Evolutionary conservation across 768 basidiomycete genomes (phyloP).

Genomic region (Naematelia encephala): DNA sequence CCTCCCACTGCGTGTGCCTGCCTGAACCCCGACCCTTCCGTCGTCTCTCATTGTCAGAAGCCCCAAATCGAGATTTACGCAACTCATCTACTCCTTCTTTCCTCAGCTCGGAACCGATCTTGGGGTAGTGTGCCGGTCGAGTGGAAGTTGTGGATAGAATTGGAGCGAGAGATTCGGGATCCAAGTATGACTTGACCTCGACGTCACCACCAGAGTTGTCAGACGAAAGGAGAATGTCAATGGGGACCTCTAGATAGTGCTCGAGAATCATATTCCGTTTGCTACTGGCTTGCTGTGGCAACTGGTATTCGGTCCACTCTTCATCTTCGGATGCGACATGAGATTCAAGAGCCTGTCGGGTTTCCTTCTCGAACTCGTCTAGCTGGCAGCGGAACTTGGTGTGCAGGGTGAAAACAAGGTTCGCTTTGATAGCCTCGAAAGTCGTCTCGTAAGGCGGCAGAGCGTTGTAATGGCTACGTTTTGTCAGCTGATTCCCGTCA

Average conservation of each 20-base stretch:
- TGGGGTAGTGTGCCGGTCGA: background rate
- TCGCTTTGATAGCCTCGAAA: constrained; percentile 9
- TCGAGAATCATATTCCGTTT: background rate
- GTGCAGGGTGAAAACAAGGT: constrained; percentile 7
- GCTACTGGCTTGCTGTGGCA: background rate
- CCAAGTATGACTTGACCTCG: background rate
- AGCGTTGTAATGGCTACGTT: constrained; percentile 6
- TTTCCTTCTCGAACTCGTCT: background rate
- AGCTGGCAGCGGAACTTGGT: constrained; percentile 17
- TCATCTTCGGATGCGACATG: background rate
- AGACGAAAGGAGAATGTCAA: background rate
- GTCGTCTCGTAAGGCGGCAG: constrained; percentile 14
- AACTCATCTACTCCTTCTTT: background rate
- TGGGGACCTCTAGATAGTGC: background rate
- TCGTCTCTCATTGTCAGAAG: background rate
- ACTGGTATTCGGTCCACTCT: constrained; percentile 15
- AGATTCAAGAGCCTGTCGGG: background rate
- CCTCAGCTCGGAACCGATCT: background rate
- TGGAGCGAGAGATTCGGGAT: background rate
- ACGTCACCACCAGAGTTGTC: background rate
- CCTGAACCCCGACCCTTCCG: background rate
- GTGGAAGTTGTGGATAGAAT: background rate
- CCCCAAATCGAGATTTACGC: background rate
- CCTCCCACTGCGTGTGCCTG: background rate
- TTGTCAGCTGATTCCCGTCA: no score